Conservation (phyloP, 495 filamentous ascomycete species). For the Evernia prunastri region DNA sequence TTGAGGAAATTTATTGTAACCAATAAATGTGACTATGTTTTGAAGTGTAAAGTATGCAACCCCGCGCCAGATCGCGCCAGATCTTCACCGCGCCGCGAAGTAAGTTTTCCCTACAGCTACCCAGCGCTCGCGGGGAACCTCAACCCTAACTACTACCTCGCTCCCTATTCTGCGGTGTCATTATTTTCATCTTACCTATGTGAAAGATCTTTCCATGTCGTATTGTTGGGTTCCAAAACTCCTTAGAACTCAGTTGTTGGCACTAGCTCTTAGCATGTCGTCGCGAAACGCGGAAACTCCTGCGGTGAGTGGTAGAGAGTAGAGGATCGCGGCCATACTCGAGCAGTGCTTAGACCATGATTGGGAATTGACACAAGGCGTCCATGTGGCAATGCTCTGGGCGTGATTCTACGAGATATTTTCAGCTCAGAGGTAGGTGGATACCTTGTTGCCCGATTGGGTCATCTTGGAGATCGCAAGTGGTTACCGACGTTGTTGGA, state of each 20-base stretch:
- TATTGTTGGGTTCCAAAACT: no score
- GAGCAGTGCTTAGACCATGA: background rate
- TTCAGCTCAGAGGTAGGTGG: no score
- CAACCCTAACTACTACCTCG: no score
- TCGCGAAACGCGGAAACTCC: background rate
- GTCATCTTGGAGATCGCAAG: no score
- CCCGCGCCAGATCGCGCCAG: background rate
- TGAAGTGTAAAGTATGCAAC: background rate
- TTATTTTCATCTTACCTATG: background rate
- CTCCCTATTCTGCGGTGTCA: no score
- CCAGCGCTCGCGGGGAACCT: background rate
- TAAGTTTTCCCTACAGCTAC: background rate
- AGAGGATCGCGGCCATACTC: background rate
- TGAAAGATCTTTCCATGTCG: background rate
- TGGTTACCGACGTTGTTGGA: no score
- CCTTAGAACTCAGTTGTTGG: background rate
- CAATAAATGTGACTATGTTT: background rate
- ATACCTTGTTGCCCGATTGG: no score
- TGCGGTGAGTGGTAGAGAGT: background rate
- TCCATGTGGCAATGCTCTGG: no score
- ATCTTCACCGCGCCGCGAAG: background rate
- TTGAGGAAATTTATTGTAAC: background rate
- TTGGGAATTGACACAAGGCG: background rate
- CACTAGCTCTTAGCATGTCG: background rate
- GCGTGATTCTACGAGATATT: no score